These are phyloP conservation scores for Amphibolis antarctica DNA, from an alignment of 106 monocot species.

Conservation along the genomic window DNA sequence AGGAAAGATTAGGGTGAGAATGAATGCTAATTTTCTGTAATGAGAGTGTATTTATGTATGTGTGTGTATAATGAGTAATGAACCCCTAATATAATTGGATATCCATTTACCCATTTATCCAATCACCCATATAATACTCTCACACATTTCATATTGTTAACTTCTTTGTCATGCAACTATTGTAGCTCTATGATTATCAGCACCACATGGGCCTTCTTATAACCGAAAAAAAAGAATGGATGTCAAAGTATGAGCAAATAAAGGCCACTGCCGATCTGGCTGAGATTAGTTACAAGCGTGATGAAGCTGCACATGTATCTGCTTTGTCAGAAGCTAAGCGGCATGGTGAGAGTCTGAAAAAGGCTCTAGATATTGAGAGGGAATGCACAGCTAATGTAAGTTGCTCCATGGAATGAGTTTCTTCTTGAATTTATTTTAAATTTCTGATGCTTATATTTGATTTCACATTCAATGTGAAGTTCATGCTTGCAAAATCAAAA, in stretches of 20 bases:
- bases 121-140: no score
- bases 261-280: slow-evolving; percentile 51
- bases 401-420: neutral
- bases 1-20: no score
- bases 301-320: slow-evolving; percentile 37
- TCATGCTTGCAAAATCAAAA: no score
- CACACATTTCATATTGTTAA: no score
- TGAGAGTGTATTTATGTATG: no score
- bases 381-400: slow-evolving; percentile 76
- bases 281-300: slow-evolving; percentile 35
- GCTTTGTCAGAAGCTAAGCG: slow-evolving; percentile 60
- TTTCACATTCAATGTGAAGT: no score
- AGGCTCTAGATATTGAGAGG: slow-evolving; percentile 61
- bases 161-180: neutral
- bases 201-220: slow-evolving; percentile 81
- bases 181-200: slow-evolving; percentile 84
- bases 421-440: neutral
- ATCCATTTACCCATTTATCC: no score
- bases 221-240: slow-evolving; percentile 62
- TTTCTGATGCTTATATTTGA: no score
- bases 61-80: no score
- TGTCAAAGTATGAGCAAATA: slow-evolving; percentile 52
- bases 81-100: no score
- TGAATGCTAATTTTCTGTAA: no score
- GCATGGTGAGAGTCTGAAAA: slow-evolving; percentile 56